Base-by-base conservation (phyloP, 306 rosid species). In the Ormosia semicastrata region DNA sequence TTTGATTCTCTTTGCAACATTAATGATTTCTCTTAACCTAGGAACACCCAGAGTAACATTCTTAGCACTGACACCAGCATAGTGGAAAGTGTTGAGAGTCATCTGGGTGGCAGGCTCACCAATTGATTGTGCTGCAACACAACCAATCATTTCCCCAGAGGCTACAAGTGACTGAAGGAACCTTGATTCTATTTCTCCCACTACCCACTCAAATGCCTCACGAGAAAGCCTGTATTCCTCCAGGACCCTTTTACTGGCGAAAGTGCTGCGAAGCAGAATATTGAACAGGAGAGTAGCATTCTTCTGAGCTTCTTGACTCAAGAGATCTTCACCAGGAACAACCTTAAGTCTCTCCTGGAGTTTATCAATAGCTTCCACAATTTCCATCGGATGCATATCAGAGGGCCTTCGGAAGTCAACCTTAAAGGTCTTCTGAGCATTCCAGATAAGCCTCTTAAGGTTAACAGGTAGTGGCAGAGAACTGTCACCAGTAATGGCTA, bases 51-150 rank as follows among this genome's bases (percentile, higher is more conserved):
- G 91, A 11, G 99, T 95, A 66, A 95, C 99, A 40, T 95, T 95
- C 93, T 95, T 95, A 56, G 99, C 99, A 92, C 99, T 95, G 56
- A 95, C 99, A 92, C 99, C 99, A 80, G 99, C 99, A 84, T 92
- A 95, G 47, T 95, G 99, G 85, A 95, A 95, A 68, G 99, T 95
- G 89, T 95, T 95, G n/a, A 95, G 94, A 65, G 99, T 95, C 99
- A 95, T 95, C 92, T 95, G 99, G 76, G 99, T 95, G 24, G 99
- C 99, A 62, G 99, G 99, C 63, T 95, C 98, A 75, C 99, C 99
- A 73, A 95, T 95, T 58, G 97, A 95, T 68, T 95, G 99, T 44
- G 99, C 99, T 65, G 99, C 99, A 43, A 95, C 96, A 63, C 98
- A 93, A 57, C 99, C 99, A 84, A 95, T 95, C 99, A 95, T 95